Evolutionary conservation across 331 rosid genomes (phyloP).

Genomic region (Phaseolus coccineus): DNA sequence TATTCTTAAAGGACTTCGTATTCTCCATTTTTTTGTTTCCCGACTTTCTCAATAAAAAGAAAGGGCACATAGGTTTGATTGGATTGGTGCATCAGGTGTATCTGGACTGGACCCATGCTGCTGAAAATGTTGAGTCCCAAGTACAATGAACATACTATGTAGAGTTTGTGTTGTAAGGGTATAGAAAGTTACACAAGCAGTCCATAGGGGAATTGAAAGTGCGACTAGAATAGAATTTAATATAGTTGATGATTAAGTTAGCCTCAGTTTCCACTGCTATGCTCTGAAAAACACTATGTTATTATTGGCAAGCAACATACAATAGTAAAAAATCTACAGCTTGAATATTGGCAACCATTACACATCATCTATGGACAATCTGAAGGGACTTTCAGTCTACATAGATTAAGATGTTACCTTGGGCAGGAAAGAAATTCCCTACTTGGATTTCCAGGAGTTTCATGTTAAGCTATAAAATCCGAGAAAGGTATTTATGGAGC

Average conservation of each 20-base stretch:
- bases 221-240: slow-evolving; percentile 7
- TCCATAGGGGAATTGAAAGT: slow-evolving; percentile 8
- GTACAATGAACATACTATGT: background rate
- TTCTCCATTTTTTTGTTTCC: background rate
- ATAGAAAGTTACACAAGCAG: background rate
- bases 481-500: slow-evolving; percentile 19
- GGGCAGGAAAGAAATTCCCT: background rate
- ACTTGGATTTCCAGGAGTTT: slow-evolving; percentile 23
- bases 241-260: background rate
- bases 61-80: background rate
- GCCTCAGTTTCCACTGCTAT: background rate
- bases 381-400: background rate
- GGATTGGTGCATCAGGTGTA: background rate
- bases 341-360: background rate
- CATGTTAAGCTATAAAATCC: background rate
- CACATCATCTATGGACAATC: slow-evolving; percentile 22
- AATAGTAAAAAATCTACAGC: background rate
- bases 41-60: background rate
- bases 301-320: background rate
- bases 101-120: background rate
- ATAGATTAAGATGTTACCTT: slow-evolving; percentile 2
- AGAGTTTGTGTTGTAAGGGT: background rate
- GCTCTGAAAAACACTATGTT: background rate
- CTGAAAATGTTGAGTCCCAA: background rate
- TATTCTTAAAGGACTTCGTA: background rate